These are phyloP conservation scores for Kwoniella mangroviensis DNA, from an alignment of 768 basidiomycete genomes.

Conservation along the genomic window DNA sequence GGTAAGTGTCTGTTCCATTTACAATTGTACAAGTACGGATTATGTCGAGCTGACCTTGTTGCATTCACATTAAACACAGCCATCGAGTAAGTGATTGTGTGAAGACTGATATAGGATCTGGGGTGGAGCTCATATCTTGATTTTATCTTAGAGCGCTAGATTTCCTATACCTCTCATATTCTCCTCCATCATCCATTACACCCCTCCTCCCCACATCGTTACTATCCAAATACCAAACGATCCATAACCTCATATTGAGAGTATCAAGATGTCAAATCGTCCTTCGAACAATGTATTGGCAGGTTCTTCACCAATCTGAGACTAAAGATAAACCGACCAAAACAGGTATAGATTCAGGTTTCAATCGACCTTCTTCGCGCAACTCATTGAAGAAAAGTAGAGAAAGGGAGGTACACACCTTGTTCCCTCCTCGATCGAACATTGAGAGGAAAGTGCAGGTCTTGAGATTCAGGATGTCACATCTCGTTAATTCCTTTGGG, in stretches of 20 bases:
- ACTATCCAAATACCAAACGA: conserved; percentile 81
- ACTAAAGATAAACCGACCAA: background rate
- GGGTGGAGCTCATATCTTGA: background rate
- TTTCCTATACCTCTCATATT: conserved; percentile 88
- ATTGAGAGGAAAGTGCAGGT: conserved; percentile 65
- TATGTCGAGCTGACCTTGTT: background rate
- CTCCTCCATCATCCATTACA: conserved; percentile 77
- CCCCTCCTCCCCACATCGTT: conserved; percentile 72
- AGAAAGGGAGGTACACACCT: conserved; percentile 42
- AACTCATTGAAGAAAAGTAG: background rate
- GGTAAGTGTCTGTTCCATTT: conserved; percentile 62
- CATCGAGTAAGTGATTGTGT: conserved; percentile 60
- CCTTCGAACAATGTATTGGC: conserved; percentile 29
- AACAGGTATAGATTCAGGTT: background rate
- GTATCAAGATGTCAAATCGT: conserved; percentile 70
- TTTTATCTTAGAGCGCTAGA: conserved; percentile 70
- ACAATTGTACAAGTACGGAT: background rate
- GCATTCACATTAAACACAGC: conserved; percentile 29
- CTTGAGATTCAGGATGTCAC: conserved; percentile 74
- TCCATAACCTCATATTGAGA: conserved; percentile 79
- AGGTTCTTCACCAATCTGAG: conserved; percentile 52
- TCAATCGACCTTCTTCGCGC: background rate
- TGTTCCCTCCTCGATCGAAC: conserved; percentile 68
- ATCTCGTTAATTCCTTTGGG: conserved; percentile 71
- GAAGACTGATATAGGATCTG: too few relatives aligned